Conservation (phyloP, 1,139 yeast species). For the Geotrichum fermentans region DNA sequence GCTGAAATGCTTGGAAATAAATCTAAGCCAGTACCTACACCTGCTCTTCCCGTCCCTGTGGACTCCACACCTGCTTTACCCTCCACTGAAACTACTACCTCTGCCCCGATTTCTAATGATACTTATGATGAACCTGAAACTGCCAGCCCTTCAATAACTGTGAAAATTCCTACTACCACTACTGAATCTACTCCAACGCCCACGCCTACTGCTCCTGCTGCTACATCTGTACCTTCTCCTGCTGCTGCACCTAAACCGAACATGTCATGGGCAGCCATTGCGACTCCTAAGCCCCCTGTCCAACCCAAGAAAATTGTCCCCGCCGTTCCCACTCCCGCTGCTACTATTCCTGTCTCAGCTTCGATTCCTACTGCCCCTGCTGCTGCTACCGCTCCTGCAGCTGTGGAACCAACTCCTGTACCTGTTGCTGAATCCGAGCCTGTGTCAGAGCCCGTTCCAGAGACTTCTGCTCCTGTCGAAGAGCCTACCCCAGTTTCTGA, state of each 20-base stretch:
- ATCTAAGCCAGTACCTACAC: conserved; percentile 21
- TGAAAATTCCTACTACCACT: conserved; percentile 19
- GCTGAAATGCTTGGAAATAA: conserved; percentile 28
- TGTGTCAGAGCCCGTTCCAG: conserved; percentile 3
- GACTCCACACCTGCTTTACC: conserved; percentile 21
- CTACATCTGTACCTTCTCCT: conserved; percentile 11
- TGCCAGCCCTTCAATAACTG: conserved; percentile 13
- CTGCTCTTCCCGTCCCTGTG: conserved; percentile 25
- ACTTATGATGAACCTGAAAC: conserved; percentile 11
- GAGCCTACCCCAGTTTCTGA: not conserved
- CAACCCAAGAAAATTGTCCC: conserved; percentile 13
- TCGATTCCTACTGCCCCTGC: conserved; percentile 1
- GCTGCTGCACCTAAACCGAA: conserved; percentile 20
- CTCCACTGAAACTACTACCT: conserved; percentile 8
- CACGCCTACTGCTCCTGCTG: conserved; percentile 22
- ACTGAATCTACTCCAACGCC: conserved; percentile 5
- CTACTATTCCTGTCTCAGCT: not conserved
- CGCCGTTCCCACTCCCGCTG: conserved; percentile 6
- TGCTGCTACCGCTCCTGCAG: conserved; percentile 22
- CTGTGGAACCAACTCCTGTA: conserved; percentile 3
- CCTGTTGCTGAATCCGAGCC: conserved; percentile 6
- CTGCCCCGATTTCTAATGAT: conserved; percentile 17
- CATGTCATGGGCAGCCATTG: conserved; percentile 42
- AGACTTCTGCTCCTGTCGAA: not conserved
- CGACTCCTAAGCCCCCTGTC: conserved; percentile 33